Percentiles rank a stretch among this genome's conserved stretches.
These are phyloP conservation scores for Termitomyces sp. DNA, from an alignment of 768 basidiomycete genomes.

Conservation along the genomic window DNA sequence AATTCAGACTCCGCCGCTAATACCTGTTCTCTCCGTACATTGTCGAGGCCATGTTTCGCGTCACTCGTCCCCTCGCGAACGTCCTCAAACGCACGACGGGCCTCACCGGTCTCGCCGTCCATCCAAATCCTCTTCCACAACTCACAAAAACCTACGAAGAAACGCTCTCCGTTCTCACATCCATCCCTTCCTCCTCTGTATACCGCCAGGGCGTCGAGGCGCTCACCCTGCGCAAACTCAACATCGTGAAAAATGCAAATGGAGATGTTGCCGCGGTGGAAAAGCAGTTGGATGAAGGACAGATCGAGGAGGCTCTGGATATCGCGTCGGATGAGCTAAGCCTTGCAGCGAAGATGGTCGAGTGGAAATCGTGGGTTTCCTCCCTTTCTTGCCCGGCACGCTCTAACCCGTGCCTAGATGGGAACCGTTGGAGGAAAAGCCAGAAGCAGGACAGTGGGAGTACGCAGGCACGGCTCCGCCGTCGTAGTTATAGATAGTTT, in stretches of 20 bases:
- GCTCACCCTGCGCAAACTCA: conserved; percentile 74
- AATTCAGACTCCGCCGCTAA: conserved; percentile 35
- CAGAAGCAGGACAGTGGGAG: conserved; percentile 84
- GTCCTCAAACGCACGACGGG: conserved; percentile 79
- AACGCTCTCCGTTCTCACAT: conserved; percentile 63
- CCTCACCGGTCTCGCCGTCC: conserved; percentile 77
- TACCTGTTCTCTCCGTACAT: conserved; percentile 11
- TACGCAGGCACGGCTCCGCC: conserved; percentile 56
- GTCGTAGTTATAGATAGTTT: conserved; percentile 22
- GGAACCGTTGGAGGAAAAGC: conserved; percentile 82
- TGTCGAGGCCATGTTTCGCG: conserved; percentile 55
- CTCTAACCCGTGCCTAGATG: conserved; percentile 45
- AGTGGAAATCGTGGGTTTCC: conserved; percentile 88
- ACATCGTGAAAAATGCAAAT: conserved; percentile 61
- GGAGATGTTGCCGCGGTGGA: conserved; percentile 67
- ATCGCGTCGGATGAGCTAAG: conserved; percentile 79
- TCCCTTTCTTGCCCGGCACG: not conserved
- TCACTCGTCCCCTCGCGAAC: conserved; percentile 66
- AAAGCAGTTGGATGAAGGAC: conserved; percentile 72
- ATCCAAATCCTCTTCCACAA: conserved; percentile 78
- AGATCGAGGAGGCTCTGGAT: conserved; percentile 81
- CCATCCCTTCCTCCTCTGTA: conserved; percentile 76
- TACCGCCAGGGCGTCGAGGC: conserved; percentile 89
- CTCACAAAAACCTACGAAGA: conserved; percentile 70
- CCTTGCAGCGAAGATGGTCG: conserved; percentile 76